phyloP scores from a whole-genome alignment of 306 rosid genomes.

The Medicago arabica region DNA sequence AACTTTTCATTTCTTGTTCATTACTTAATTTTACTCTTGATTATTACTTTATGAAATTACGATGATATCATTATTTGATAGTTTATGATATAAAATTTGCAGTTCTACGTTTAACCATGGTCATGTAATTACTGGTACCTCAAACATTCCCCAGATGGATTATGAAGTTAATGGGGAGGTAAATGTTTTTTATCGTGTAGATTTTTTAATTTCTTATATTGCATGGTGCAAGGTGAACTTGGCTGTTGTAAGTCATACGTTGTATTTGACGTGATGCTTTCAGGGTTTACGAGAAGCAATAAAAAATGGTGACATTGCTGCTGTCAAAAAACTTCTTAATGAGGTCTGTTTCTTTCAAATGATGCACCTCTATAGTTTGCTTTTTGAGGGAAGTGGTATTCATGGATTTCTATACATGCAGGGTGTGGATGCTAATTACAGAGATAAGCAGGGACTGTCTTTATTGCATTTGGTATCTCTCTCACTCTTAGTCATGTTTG shows the following conservation, averaged over 20 bases:
- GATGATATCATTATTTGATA: slow-evolving; percentile 36
- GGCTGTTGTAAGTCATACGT: slow-evolving; percentile 31
- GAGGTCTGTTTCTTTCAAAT: slow-evolving; percentile 57
- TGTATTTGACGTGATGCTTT: slow-evolving; percentile 42
- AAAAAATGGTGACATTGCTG: slow-evolving; percentile 79
- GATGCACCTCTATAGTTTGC: background rate
- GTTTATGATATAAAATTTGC: slow-evolving; percentile 41
- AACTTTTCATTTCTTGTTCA: slow-evolving; percentile 29
- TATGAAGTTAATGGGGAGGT: slow-evolving; percentile 95
- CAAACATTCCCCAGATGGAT: slow-evolving; percentile 52
- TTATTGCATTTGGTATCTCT: slow-evolving; percentile 86
- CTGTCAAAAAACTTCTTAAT: slow-evolving; percentile 86
- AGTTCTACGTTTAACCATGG: slow-evolving; percentile 73
- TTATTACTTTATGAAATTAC: background rate
- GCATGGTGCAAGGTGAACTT: slow-evolving; percentile 32
- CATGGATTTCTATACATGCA: slow-evolving; percentile 57
- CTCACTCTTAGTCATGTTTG: slow-evolving; percentile 27
- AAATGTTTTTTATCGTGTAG: slow-evolving; percentile 36
- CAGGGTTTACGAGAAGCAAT: slow-evolving; percentile 97
- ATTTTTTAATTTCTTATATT: slow-evolving; percentile 30
- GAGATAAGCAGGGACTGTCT: slow-evolving; percentile 89
- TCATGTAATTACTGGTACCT: slow-evolving; percentile 47
- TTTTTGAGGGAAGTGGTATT: slow-evolving; percentile 36
- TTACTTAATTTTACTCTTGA: slow-evolving; percentile 32
- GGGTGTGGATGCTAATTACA: slow-evolving; percentile 97